These are phyloP conservation scores for Pichia sp. DNA, from an alignment of 1,139 yeast species.

Conservation along the genomic window DNA sequence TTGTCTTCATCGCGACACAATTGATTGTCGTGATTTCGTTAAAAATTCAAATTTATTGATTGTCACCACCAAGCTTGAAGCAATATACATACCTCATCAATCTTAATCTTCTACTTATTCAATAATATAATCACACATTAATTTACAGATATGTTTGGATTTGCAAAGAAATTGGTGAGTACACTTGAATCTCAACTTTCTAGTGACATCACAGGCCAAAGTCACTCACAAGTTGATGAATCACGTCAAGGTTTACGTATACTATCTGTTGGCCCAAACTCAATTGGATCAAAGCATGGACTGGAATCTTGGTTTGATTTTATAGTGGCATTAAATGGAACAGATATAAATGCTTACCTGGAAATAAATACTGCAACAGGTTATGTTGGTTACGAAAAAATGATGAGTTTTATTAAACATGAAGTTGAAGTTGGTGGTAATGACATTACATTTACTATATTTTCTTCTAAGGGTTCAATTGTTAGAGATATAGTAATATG, in stretches of 20 bases:
- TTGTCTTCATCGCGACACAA: not conserved
- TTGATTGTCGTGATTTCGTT: not conserved
- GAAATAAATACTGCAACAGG: slow-evolving; percentile 14
- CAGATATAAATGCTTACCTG: slow-evolving; percentile 37
- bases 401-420: slow-evolving; percentile 32
- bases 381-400: slow-evolving; percentile 16
- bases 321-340: slow-evolving; percentile 71
- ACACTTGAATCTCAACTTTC: slow-evolving; percentile 48
- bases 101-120: too few species aligned
- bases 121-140: not conserved
- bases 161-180: slow-evolving; percentile 78
- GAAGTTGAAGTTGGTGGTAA: slow-evolving; percentile 29
- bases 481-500: slow-evolving; percentile 47
- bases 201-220: slow-evolving; percentile 16
- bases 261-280: slow-evolving; percentile 39
- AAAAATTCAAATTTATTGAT: not conserved
- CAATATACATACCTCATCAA: too few species aligned
- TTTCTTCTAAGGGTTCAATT: slow-evolving; percentile 87
- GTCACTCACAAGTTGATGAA: slow-evolving; percentile 10
- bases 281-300: slow-evolving; percentile 41
- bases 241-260: slow-evolving; percentile 48
- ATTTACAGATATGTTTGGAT: slow-evolving; percentile 58
- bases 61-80: too few species aligned
- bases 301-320: slow-evolving; percentile 85
- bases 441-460: slow-evolving; percentile 55